A percentile compares a stretch with the other conserved stretches of the same genome.
phyloP scores from a whole-genome alignment of 495 filamentous ascomycete genomes.

The Chaetomium fimeti region DNA sequence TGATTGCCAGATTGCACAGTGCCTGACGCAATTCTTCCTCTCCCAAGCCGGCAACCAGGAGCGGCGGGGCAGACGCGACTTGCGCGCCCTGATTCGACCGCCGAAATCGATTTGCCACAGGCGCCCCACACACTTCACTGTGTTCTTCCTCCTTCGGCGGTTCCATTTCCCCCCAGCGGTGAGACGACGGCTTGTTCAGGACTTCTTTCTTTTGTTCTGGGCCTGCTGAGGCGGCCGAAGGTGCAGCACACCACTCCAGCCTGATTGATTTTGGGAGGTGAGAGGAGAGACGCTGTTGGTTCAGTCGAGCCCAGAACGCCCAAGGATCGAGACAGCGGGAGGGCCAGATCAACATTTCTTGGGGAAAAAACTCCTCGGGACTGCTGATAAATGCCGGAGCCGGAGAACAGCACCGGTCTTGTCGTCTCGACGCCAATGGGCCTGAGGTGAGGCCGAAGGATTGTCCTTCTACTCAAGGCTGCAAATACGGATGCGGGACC shows the following conservation, averaged over 20 bases:
- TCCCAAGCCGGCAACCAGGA: constrained; percentile 12
- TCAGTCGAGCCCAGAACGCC: not conserved
- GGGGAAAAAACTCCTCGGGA: not conserved
- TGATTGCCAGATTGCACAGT: constrained; percentile 26
- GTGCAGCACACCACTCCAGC: too few species aligned
- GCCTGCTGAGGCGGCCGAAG: not conserved
- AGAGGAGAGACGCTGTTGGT: not conserved
- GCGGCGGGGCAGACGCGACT: constrained; percentile 9
- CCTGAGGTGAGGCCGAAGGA: not conserved
- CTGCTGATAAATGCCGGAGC: not conserved
- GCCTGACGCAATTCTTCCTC: constrained; percentile 28
- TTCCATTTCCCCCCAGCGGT: constrained; percentile 16
- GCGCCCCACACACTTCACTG: constrained; percentile 23
- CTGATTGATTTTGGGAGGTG: not conserved
- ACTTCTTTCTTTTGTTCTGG: not conserved
- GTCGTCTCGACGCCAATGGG: not conserved
- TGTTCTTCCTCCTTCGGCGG: constrained; percentile 21
- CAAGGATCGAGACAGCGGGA: not conserved
- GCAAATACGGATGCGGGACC: constrained; percentile 2
- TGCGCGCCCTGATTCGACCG: constrained; percentile 29
- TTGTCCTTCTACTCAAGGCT: not conserved
- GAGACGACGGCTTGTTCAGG: constrained; percentile 14
- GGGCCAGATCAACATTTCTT: not conserved
- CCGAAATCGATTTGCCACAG: constrained; percentile 28
- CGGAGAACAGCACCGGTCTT: not conserved